These are phyloP conservation scores for Microbotryum intermedium DNA, from an alignment of 1,284 basidiomycete species.

Conservation along the genomic window DNA sequence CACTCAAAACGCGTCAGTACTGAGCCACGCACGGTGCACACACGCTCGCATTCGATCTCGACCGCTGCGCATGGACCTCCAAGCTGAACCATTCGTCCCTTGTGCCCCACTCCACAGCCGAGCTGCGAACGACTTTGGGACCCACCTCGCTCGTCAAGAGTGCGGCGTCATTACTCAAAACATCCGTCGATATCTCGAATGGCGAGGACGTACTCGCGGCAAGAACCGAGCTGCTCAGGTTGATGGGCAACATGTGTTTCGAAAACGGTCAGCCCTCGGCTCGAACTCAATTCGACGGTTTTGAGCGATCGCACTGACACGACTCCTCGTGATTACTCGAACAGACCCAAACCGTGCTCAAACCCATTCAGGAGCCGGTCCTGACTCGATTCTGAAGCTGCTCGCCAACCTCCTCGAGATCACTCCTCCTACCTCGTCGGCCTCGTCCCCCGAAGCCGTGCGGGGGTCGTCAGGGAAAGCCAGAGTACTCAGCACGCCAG, in stretches of 20 bases:
- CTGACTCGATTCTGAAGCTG: neutral
- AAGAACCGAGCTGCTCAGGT: slow-evolving; percentile 9
- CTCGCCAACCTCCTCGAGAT: neutral
- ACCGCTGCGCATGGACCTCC: neutral
- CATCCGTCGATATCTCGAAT: neutral
- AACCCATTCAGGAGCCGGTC: neutral
- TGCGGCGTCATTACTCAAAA: neutral
- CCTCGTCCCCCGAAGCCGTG: no score
- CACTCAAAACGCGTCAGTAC: slow-evolving; percentile 4
- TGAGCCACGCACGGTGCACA: neutral
- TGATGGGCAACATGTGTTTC: slow-evolving; percentile 22
- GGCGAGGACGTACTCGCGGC: neutral
- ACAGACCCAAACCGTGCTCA: slow-evolving; percentile 9
- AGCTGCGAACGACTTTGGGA: slow-evolving; percentile 1
- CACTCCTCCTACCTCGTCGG: no score
- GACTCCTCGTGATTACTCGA: no score
- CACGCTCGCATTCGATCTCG: neutral
- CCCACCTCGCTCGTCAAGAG: neutral
- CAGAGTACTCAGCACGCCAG: neutral
- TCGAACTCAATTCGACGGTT: neutral
- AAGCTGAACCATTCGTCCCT: neutral
- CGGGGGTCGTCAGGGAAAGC: no score
- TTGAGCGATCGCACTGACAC: neutral
- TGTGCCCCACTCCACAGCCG: neutral
- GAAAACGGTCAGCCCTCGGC: slow-evolving; percentile 6